Base-by-base conservation (phyloP, 2,329 filamentous ascomycete genomes). In the Endoconidiophora laricicola region DNA sequence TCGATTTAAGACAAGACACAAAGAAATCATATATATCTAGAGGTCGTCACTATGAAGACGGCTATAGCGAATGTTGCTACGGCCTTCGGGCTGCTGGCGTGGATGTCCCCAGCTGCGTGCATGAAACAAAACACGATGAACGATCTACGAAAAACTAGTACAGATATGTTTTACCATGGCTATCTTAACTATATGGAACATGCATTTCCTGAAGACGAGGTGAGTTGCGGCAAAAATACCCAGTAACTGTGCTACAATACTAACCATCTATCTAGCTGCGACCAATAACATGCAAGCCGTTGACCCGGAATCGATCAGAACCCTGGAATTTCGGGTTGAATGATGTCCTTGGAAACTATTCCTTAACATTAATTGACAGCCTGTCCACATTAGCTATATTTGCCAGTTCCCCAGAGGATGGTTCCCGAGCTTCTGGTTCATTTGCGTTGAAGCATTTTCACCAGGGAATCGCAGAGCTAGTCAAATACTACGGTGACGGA, bases 261-360 rank as follows among this genome's bases (percentile, higher is more conserved):
- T 22, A 38, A 22, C n/a, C 39, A 23, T 6, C 33, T 24, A 55
- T 56, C 44, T 57, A 90, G 76, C 70, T 98, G 52, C 83, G 86
- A 43, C 91, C 91, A 6, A 69, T 98, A 18, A 80, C 86, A 23
- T 98, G 91, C 65, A 70, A 70, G 14, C 86, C 91, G 4, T 71
- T 96, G 59, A 86, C 84, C 39, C 82, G 91, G 64, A 88, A 95
- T 67, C 75, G 76, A 58, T 69, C 78, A 44, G 84, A 94, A 61
- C 82, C 85, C 1, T 74, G 74, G 52, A 83, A 93, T 60, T 78
- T 91, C 57, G 88, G 86, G 58, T 71, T 95, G 54, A 96, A 96
- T 67, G 91, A 98, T 64, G 88, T 93, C 12, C 74, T 98, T 41
- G 91, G 91, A 3, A 96, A 98, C 67, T 98, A 96, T 66, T 95